Evolutionary conservation across 2,329 filamentous ascomycete species (phyloP), one percentile per base, ranked within the genome.

Genomic region (Fusarium luffae): DNA sequence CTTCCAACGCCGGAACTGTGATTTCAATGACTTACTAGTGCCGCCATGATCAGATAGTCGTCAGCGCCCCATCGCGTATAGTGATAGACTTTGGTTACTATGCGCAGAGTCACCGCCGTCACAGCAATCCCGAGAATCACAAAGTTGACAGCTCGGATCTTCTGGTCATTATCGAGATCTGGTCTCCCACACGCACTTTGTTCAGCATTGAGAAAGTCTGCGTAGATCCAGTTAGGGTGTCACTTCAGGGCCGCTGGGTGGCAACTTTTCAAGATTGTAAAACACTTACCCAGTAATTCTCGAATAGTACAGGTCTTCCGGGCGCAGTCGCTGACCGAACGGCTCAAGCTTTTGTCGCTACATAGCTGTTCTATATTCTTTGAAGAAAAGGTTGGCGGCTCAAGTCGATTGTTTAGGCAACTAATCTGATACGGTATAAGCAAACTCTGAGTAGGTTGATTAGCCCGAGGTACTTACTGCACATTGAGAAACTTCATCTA

Each of bases 341-440:
- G 0, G 16, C 5, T 37, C 18, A 37, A 11, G 1, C 2, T n/a
- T 1, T n/a, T 37, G 9, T 6, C 0, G 5, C 5, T 37, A 1
- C 34, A 37, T 37, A 37, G 9, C 9, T 0, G 3, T n/a, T n/a
- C 34, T 1, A 11, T 37, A 7, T n/a, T n/a, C 3, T 10, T 37
- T 2, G 5, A 6, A 3, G 34, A 37, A 37, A 37, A 6, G 0
- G 10, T 4, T 11, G 32, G 32, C 9, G 2, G 16, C 1, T 18
- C 32, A 18, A 37, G 32, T 3, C 8, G 9, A 4, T 18, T 10
- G 10, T 37, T 4, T 9, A 37, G 16, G 32, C 32, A 37, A 18
- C 2, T 18, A 37, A 37, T 37, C 32, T 37, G 9, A 11, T 37
- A 25, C 23, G 7, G 6, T 25, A 25, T 25, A 25, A 25, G 23